Conservation (phyloP, 371 early-diverging fungal species). For the Mortierella sp. region DNA sequence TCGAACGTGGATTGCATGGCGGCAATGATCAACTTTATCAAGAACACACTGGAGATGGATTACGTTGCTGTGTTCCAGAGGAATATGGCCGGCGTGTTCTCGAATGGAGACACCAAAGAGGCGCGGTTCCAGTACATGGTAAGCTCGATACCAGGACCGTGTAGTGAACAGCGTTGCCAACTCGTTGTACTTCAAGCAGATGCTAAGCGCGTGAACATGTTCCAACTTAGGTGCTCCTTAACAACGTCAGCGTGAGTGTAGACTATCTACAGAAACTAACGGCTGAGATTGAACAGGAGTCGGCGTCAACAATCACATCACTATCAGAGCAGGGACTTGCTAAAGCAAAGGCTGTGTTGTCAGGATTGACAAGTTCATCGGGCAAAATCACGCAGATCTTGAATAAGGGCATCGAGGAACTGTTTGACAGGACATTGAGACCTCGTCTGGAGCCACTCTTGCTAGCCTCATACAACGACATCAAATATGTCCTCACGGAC, state of each 20-base stretch:
- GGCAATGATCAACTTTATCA: slow-evolving; percentile 68
- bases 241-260: slow-evolving; percentile 85
- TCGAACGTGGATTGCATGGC: slow-evolving; percentile 73
- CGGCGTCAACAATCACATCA: slow-evolving; percentile 55
- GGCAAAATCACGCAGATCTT: slow-evolving; percentile 71
- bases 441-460: slow-evolving; percentile 82
- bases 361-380: slow-evolving; percentile 65
- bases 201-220: too few species aligned
- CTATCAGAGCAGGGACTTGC: slow-evolving; percentile 62
- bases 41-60: slow-evolving; percentile 71
- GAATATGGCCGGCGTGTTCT: slow-evolving; percentile 66
- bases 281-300: slow-evolving; percentile 69
- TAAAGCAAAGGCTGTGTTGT: slow-evolving; percentile 63
- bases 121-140: slow-evolving; percentile 76
- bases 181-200: too few species aligned
- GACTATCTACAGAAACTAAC: slow-evolving; percentile 77
- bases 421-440: slow-evolving; percentile 81
- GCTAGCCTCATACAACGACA: slow-evolving; percentile 83
- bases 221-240: slow-evolving; percentile 67
- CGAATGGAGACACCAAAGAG: slow-evolving; percentile 61
- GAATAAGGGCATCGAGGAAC: slow-evolving; percentile 82
- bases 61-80: slow-evolving; percentile 73
- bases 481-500: slow-evolving; percentile 88
- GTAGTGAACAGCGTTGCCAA: neutral
- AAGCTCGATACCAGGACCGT: neutral